Conservation (phyloP, 441 rosid genomes). For the Gossypium lobatum region DNA sequence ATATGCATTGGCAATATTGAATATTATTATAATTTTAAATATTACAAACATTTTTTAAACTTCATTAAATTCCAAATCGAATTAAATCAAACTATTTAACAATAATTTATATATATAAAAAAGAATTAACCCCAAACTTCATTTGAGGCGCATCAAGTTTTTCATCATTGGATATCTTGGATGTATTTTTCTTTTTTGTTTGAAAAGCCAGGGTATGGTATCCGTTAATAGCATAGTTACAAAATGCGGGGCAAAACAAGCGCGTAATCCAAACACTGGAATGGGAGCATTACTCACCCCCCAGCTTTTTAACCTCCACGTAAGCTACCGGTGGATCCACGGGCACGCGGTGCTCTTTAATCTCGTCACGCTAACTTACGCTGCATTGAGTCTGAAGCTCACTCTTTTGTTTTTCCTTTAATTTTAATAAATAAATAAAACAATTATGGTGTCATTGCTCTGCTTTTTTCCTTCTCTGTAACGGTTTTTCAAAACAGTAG, state of each 20-base stretch:
- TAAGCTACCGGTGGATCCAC: not conserved
- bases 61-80: too few species aligned
- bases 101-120: too few species aligned
- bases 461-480: not conserved
- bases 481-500: conserved; percentile 17
- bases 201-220: too few species aligned
- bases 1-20: not conserved
- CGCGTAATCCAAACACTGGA: not conserved
- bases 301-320: not conserved
- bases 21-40: not conserved
- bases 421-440: not conserved
- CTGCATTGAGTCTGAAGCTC: not conserved
- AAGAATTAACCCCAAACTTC: too few species aligned
- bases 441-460: not conserved
- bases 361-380: not conserved
- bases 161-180: too few species aligned
- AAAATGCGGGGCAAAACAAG: not conserved
- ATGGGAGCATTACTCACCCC: not conserved
- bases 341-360: not conserved
- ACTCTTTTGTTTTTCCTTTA: not conserved
- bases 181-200: too few species aligned
- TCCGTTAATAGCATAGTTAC: not conserved
- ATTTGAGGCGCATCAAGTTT: too few species aligned
- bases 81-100: too few species aligned
- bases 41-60: not conserved